phyloP scores from a whole-genome alignment of 139 green algal genomes.

The Auxenochlorella pyrenoidosa region DNA sequence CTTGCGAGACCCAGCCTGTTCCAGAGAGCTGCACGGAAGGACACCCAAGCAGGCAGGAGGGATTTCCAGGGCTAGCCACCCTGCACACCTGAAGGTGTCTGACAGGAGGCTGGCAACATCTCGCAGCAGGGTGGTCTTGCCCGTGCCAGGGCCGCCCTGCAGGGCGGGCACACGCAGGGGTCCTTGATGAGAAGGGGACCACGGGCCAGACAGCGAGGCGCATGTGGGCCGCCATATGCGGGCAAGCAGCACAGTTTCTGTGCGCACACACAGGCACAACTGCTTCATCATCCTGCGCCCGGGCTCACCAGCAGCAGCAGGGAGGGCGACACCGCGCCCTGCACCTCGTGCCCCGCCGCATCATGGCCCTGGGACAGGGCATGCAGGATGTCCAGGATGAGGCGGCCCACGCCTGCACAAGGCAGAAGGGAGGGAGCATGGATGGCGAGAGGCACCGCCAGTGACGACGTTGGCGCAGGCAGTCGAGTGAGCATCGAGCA shows the following conservation, averaged over 20 bases:
- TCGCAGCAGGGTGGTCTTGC: slow-evolving; percentile 90
- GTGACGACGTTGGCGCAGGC: too few species aligned
- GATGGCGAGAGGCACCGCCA: too few species aligned
- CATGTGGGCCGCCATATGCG: too few species aligned
- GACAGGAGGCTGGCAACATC: slow-evolving; percentile 78
- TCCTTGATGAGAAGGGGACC: too few species aligned
- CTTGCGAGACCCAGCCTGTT: too few species aligned
- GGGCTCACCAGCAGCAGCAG: slow-evolving; percentile 56
- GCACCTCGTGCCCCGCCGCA: neutral
- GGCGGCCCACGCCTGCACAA: slow-evolving; percentile 38
- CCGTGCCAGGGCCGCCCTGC: slow-evolving; percentile 64
- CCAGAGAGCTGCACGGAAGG: too few species aligned
- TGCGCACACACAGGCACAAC: too few species aligned
- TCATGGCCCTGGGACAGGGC: slow-evolving; percentile 17
- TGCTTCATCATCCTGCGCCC: too few species aligned
- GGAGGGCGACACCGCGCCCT: slow-evolving; percentile 27
- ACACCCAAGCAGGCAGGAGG: too few species aligned
- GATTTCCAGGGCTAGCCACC: too few species aligned
- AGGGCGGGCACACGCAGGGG: neutral
- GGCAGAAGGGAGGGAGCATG: neutral
- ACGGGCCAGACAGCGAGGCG: too few species aligned
- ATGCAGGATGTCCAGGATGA: slow-evolving; percentile 66
- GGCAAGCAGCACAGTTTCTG: neutral
- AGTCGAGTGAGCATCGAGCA: too few species aligned
- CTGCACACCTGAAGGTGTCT: slow-evolving; percentile 42